Base-by-base conservation (phyloP, 2,329 filamentous ascomycete species). In the Colletotrichum graminicola region DNA sequence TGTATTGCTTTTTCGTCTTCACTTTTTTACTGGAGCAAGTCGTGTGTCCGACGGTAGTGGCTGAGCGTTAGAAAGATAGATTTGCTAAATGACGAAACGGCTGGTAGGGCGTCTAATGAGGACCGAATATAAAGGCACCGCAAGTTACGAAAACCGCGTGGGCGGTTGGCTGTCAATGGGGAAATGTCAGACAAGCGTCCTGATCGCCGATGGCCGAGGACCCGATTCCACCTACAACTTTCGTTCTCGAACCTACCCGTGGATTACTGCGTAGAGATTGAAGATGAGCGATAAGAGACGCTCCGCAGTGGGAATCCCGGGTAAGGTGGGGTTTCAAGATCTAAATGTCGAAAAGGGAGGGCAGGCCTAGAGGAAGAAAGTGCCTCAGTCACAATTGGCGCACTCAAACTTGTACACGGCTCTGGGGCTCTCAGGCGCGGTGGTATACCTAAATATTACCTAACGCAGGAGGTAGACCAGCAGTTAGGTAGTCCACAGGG, bases 281-380 rank as follows among this genome's bases (percentile, higher is more conserved):
- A 29, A 68, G 68, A 63, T 68, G 65, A 71, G 68, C 54, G 65
- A 63, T 65, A 71, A n/a, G 57, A 71, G 36, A 63, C n/a, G 68
- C 67, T 68, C 68, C 52, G 45, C 59, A 18, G 39, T 26, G 51
- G 68, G 57, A 63, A 68, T 47, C 56, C 59, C 54, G 64, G 43
- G 29, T 59, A 23, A 36, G 57, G 47, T 43, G 52, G 52, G 52
- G 34, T 57, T 43, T 47, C 47, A 49, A 54, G 12, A 43, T 67
- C 57, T 34, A 60, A 54, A 34, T 39, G 23, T 52, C 66, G 43
- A 65, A 57, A 55, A 45, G 43, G 36, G 54, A 68, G 23, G 49
- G 54, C 68, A 68, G 55, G 34, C 65, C 36, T 29, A 51, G 39
- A 26, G 26, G 29, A 39, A 51, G 57, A 59, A 64, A 69, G 65